These are phyloP conservation scores for Cetradonia linearis DNA, from an alignment of 495 filamentous ascomycete species.

Conservation along the genomic window DNA sequence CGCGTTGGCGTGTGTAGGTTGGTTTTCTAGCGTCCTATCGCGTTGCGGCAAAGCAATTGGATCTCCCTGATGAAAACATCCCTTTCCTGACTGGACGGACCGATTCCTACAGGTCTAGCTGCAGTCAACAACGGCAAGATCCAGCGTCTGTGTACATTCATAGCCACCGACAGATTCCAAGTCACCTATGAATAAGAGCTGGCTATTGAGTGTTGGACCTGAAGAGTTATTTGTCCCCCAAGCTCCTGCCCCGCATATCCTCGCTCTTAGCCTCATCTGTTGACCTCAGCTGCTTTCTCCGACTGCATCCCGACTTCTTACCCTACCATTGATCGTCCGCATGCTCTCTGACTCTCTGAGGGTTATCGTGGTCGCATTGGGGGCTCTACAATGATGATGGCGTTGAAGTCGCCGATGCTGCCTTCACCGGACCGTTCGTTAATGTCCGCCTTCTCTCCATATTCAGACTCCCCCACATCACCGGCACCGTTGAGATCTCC, in stretches of 20 bases:
- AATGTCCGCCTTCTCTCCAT: conserved; percentile 27
- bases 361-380: conserved; percentile 2
- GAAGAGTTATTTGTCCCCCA: neutral
- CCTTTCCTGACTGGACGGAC: conserved; percentile 1
- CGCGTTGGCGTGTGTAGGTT: conserved; percentile 5
- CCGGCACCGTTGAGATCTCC: conserved; percentile 24
- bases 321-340: neutral
- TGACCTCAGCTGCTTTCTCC: conserved; percentile 2
- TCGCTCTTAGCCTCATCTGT: conserved; percentile 8
- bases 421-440: conserved; percentile 23
- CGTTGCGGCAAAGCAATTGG: conserved; percentile 16
- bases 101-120: conserved; percentile 8
- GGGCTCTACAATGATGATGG: conserved; percentile 18
- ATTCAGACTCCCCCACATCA: conserved; percentile 26
- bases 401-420: conserved; percentile 25
- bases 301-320: neutral
- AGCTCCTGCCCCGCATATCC: conserved; percentile 14
- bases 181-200: conserved; percentile 6
- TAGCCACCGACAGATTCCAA: neutral
- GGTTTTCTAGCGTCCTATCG: conserved; percentile 5
- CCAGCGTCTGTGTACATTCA: neutral
- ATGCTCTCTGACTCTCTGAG: neutral
- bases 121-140: neutral
- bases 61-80: neutral
- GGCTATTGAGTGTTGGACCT: conserved; percentile 1